phyloP scores from a whole-genome alignment of 2,329 filamentous ascomycete genomes.

The Tolypocladium paradoxum region DNA sequence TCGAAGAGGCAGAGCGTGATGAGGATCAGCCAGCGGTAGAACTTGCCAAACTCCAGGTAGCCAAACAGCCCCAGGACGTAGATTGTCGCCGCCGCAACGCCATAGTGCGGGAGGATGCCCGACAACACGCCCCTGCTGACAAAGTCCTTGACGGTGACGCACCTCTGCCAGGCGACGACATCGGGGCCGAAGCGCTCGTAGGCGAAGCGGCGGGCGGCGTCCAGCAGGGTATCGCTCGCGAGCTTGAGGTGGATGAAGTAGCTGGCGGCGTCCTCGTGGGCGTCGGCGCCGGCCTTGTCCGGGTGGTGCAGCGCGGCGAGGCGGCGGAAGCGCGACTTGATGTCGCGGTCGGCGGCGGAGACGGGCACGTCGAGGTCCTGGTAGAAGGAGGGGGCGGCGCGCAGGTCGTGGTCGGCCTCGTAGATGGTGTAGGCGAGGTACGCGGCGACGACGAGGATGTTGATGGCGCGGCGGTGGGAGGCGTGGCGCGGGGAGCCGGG shows the following conservation, averaged over 20 bases:
- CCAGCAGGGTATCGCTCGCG: conserved; percentile 71
- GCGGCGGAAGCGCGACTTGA: conserved; percentile 78
- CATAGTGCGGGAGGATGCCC: conserved; percentile 50
- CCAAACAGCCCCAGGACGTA: conserved; percentile 53
- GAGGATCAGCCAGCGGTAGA: conserved; percentile 54
- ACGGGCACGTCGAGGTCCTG: conserved; percentile 60
- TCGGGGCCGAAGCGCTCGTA: conserved; percentile 83
- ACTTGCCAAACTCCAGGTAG: conserved; percentile 56
- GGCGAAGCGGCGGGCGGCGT: conserved; percentile 68
- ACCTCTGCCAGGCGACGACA: conserved; percentile 54
- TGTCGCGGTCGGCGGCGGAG: conserved; percentile 57
- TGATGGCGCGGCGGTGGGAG: conserved; percentile 69
- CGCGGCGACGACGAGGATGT: conserved; percentile 67
- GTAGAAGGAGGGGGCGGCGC: conserved; percentile 66
- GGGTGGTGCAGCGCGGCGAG: conserved; percentile 66
- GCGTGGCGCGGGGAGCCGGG: conserved; percentile 58
- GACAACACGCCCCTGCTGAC: conserved; percentile 54
- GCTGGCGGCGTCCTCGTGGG: conserved; percentile 19
- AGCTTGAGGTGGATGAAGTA: conserved; percentile 75
- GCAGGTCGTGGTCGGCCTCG: conserved; percentile 77
- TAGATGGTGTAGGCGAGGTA: conserved; percentile 91
- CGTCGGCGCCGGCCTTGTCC: conserved; percentile 56
- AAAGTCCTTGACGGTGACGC: conserved; percentile 61
- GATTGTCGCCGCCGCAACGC: conserved; percentile 42
- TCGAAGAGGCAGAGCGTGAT: conserved; percentile 44